Percentiles rank a stretch among this genome's conserved stretches.
phyloP scores from a whole-genome alignment of 2,329 filamentous ascomycete genomes.

The Arachnomyces sp. region DNA sequence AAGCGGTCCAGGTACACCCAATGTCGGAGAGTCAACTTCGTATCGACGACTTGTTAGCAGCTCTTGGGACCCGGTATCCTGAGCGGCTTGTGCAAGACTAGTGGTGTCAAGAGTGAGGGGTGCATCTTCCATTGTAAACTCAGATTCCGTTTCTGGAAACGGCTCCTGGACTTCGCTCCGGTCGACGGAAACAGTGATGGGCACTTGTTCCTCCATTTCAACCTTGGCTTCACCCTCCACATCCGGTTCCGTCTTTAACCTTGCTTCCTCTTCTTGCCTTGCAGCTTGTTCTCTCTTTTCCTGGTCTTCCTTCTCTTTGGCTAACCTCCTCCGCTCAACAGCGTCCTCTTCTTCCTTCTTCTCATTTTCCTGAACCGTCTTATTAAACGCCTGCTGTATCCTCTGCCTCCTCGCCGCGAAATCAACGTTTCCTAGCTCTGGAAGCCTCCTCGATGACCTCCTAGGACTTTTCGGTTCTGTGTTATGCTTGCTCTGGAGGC shows the following conservation, averaged over 20 bases:
- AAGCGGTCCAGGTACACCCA: conserved; percentile 24
- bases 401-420: conserved; percentile 73
- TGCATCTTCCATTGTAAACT: conserved; percentile 6
- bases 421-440: conserved; percentile 67
- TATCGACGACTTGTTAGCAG: conserved; percentile 12
- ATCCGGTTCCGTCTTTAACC: background rate
- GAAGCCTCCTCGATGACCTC: conserved; percentile 34
- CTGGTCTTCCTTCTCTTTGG: conserved; percentile 39
- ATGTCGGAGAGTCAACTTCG: conserved; percentile 36
- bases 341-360: conserved; percentile 50
- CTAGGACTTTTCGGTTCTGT: conserved; percentile 18
- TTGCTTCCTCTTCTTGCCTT: conserved; percentile 17
- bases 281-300: conserved; percentile 32
- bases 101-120: conserved; percentile 21
- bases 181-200: conserved; percentile 2
- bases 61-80: background rate
- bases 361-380: conserved; percentile 63
- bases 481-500: conserved; percentile 31
- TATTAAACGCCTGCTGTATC: conserved; percentile 77
- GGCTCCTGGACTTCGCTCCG: too few species aligned
- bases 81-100: conserved; percentile 5
- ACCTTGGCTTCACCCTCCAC: conserved; percentile 11
- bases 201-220: conserved; percentile 15
- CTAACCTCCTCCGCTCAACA: conserved; percentile 40
- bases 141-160: too few species aligned